A percentile compares a stretch with the other conserved stretches of the same genome.
Evolutionary conservation across 768 basidiomycete genomes (phyloP).

Genomic region (Leccinum aurantiacum): DNA sequence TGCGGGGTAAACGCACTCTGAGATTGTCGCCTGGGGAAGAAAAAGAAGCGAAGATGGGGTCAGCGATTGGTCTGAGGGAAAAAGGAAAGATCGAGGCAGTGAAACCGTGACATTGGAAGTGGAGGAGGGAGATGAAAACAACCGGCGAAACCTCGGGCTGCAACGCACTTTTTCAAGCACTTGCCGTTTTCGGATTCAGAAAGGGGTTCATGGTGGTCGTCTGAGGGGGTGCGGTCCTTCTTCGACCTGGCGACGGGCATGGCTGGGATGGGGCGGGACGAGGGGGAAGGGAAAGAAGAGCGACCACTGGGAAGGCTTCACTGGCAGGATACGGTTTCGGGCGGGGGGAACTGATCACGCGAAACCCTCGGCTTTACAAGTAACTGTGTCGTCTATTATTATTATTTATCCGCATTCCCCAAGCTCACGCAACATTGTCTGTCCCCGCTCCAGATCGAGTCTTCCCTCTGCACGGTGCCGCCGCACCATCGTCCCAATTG

Average conservation of each 20-base stretch:
- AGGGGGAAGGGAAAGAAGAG: conserved; percentile 1
- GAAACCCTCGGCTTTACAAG: neutral
- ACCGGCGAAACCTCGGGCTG: conserved; percentile 56
- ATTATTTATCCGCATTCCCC: conserved; percentile 2
- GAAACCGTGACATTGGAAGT: neutral
- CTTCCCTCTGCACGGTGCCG: conserved; percentile 26
- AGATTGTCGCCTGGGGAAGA: conserved; percentile 68
- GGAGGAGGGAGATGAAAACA: conserved; percentile 15
- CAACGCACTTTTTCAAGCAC: conserved; percentile 76
- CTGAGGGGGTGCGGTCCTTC: conserved; percentile 52
- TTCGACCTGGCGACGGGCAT: conserved; percentile 71
- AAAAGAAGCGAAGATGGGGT: conserved; percentile 27
- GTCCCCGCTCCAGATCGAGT: conserved; percentile 22
- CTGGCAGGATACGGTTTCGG: neutral
- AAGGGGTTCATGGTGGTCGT: conserved; percentile 58
- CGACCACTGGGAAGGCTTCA: neutral
- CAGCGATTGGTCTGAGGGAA: conserved; percentile 33
- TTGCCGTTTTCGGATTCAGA: conserved; percentile 74
- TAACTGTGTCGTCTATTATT: neutral
- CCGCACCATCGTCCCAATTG: conserved; percentile 40
- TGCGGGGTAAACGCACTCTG: conserved; percentile 56
- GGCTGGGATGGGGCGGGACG: conserved; percentile 11
- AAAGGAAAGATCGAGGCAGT: conserved; percentile 29
- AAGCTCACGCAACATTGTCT: conserved; percentile 23
- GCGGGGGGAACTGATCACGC: neutral